A percentile compares a stretch with the other conserved stretches of the same genome.
These are phyloP conservation scores for Paracorniculantispora psalliotae DNA, from an alignment of 2,329 filamentous ascomycete genomes.

Conservation along the genomic window DNA sequence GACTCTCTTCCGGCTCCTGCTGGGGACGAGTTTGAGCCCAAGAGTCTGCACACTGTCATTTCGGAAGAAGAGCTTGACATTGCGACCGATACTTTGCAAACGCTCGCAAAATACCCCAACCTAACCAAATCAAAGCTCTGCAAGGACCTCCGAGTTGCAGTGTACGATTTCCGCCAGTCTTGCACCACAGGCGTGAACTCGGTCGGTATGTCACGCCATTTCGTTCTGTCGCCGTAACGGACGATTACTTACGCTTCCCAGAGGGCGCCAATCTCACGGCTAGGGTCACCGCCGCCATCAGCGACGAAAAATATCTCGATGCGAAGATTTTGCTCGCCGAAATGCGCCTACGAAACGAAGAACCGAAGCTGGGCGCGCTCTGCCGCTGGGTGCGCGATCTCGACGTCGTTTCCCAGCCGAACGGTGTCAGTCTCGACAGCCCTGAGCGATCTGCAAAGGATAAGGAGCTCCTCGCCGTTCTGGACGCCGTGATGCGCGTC, in stretches of 20 bases:
- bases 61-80: constrained; percentile 63
- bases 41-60: constrained; percentile 48
- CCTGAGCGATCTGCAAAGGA: constrained; percentile 40
- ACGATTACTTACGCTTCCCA: constrained; percentile 19
- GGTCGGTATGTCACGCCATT: constrained; percentile 33
- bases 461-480: constrained; percentile 51
- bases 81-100: constrained; percentile 57
- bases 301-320: constrained; percentile 61
- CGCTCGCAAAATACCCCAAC: constrained; percentile 52
- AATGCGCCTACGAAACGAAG: constrained; percentile 62
- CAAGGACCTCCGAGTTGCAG: constrained; percentile 60
- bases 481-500: constrained; percentile 60
- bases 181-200: constrained; percentile 63
- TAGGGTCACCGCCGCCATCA: constrained; percentile 59
- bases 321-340: constrained; percentile 61
- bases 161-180: constrained; percentile 64
- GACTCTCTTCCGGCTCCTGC: constrained; percentile 35
- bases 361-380: constrained; percentile 62
- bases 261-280: constrained; percentile 60
- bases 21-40: constrained; percentile 36
- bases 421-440: constrained; percentile 29
- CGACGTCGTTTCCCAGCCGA: constrained; percentile 57
- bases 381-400: constrained; percentile 70
- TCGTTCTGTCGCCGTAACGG: constrained; percentile 2
- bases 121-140: constrained; percentile 65